Evolutionary conservation across 331 rosid genomes (phyloP).

Genomic region (Stylosanthes scabra): DNA sequence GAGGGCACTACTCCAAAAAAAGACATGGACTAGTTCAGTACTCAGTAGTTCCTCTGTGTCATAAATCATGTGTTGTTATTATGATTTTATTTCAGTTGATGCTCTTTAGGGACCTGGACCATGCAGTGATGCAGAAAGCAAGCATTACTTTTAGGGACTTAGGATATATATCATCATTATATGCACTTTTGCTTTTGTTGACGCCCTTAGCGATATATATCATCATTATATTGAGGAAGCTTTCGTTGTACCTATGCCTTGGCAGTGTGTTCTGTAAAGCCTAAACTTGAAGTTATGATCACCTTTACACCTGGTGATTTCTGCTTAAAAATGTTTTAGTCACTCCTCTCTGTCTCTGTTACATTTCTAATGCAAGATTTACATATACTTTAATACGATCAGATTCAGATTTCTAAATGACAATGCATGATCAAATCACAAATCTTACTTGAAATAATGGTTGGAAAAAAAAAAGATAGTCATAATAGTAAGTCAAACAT

Average conservation of each 20-base stretch:
- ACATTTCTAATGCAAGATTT: no score
- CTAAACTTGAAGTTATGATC: neutral
- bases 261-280: neutral
- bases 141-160: constrained; percentile 13
- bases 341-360: no score
- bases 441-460: no score
- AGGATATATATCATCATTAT: neutral
- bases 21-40: neutral
- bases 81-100: no score
- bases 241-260: neutral
- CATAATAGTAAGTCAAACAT: no score
- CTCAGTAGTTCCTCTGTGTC: neutral
- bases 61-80: no score
- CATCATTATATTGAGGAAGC: constrained; percentile 1
- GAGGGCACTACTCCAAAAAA: neutral
- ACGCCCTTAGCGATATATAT: neutral
- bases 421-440: neutral
- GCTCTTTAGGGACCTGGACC: constrained; percentile 15
- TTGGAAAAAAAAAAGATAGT: neutral
- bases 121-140: constrained; percentile 10
- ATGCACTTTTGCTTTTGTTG: constrained; percentile 39
- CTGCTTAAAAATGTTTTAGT: neutral
- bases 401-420: no score
- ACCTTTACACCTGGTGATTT: neutral
- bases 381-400: no score